These are phyloP conservation scores for Canna indica DNA, from an alignment of 176 grass and related monocot genomes.

Conservation along the genomic window DNA sequence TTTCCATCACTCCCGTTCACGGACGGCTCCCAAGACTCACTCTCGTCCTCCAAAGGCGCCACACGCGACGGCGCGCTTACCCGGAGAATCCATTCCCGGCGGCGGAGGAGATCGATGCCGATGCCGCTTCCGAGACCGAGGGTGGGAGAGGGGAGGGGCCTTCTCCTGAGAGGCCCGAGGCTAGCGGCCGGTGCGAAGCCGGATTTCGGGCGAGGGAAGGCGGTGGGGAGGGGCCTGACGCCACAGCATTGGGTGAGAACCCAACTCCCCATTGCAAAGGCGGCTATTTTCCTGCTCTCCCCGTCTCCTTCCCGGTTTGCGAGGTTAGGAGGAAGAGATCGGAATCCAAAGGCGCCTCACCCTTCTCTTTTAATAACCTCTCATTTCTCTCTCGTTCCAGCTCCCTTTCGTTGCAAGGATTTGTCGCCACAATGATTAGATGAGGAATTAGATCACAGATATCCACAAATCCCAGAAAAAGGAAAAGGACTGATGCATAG, in stretches of 20 bases:
- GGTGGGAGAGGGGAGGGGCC: slow-evolving; percentile 18
- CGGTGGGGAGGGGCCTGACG: background rate
- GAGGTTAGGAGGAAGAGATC: background rate
- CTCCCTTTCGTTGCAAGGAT: no score
- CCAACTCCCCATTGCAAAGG: slow-evolving; percentile 51
- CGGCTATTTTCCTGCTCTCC: background rate
- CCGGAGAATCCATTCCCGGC: slow-evolving; percentile 62
- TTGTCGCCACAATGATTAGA: no score
- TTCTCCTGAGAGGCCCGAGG: slow-evolving; percentile 32
- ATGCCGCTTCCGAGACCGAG: slow-evolving; percentile 24
- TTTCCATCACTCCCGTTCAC: background rate
- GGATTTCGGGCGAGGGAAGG: background rate
- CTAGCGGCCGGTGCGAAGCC: background rate
- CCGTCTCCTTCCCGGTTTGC: background rate
- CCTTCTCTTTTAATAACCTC: background rate
- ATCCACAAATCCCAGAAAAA: no score
- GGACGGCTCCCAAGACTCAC: background rate
- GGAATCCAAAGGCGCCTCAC: background rate
- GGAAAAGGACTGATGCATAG: no score
- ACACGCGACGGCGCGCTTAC: slow-evolving; percentile 52
- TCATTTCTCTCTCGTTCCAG: background rate
- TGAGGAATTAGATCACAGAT: no score
- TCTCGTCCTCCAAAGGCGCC: slow-evolving; percentile 17
- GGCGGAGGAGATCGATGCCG: slow-evolving; percentile 18
- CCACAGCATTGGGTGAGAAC: slow-evolving; percentile 55